Evolutionary conservation across 768 basidiomycete genomes (phyloP).

Genomic region (Lactifluus echinatus): DNA sequence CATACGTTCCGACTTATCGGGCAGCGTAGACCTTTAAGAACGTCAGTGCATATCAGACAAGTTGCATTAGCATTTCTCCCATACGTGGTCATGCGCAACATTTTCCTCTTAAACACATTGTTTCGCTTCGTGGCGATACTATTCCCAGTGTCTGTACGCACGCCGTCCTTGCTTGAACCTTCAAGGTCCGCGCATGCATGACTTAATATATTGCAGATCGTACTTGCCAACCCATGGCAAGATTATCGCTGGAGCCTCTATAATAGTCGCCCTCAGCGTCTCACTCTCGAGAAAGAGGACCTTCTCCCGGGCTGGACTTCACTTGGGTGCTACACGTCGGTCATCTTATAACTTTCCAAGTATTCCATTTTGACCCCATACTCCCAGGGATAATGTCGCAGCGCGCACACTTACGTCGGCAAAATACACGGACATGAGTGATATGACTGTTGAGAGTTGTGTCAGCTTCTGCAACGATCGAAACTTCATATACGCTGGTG

Average conservation of each 20-base stretch:
- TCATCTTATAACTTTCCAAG: constrained; percentile 1
- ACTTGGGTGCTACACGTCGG: constrained; percentile 55
- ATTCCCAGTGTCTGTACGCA: not conserved
- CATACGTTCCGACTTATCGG: not conserved
- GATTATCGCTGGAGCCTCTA: not conserved
- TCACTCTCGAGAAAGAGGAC: constrained; percentile 1
- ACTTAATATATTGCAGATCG: not conserved
- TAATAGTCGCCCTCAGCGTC: not conserved
- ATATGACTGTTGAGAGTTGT: constrained; percentile 56
- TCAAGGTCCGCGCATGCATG: not conserved
- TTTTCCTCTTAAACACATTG: not conserved
- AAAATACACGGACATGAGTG: constrained; percentile 35
- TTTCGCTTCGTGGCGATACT: not conserved
- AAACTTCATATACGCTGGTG: constrained; percentile 55
- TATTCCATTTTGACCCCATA: constrained; percentile 25
- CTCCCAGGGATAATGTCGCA: constrained; percentile 44
- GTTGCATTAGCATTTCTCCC: not conserved
- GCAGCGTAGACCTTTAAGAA: constrained; percentile 10
- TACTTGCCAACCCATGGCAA: not conserved
- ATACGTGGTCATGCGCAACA: constrained; percentile 5
- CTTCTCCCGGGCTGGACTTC: constrained; percentile 51
- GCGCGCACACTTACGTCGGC: constrained; percentile 49
- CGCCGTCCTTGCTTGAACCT: not conserved
- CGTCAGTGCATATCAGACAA: not conserved
- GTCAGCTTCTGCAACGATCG: constrained; percentile 37